Base-by-base conservation (phyloP, 352 stramenopile genomes). In the Phytophthora agathidicida region DNA sequence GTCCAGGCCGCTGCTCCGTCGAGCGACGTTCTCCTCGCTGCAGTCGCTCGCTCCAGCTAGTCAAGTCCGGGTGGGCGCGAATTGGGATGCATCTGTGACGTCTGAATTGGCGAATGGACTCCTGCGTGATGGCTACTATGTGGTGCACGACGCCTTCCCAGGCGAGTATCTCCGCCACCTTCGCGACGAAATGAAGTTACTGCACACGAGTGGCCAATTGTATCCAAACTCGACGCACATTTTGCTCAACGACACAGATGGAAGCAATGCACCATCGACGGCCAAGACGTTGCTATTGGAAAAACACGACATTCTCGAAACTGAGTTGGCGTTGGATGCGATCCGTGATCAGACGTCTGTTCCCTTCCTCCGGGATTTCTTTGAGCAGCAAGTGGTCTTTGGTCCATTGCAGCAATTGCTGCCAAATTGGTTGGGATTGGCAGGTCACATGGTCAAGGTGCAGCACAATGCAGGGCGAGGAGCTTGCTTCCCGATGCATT, bases 401-500 rank as follows among this genome's bases (percentile, higher is more conserved):
- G 59, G 56, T 11, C 56, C 75, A 7, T 46, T 91, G 17, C 43
- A 65, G 24, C 51, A 41, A 26, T 38, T 47, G 13, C 46, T 83
- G 44, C 79, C 74, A 2, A 2, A 51, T 8, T 86, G 82, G 75
- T 46, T 92, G 11, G 59, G 49, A 9, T 51, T 91, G 14, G 47
- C 50, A 11, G 71, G 62, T 9, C 71, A 83, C 43, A 88, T 91
- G 78, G 45, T 92, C 47, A 94, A 96, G 61, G 57, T 95, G 9
- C 88, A 96, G 60, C 76, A 83, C 46, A 96, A 91, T 45, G 68
- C 84, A 43, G 88, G 88, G 42, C 44, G 57, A 44, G 84, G 86
- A 13, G 88, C 84, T 2, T 95, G 86, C 60, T 96, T 96, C 49
- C 88, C 88, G 0, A 74, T 90, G 68, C 88, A 96, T 48, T 95